These are phyloP conservation scores for Aspergillus amoenus DNA, from an alignment of 2,329 filamentous ascomycete species.

Conservation along the genomic window DNA sequence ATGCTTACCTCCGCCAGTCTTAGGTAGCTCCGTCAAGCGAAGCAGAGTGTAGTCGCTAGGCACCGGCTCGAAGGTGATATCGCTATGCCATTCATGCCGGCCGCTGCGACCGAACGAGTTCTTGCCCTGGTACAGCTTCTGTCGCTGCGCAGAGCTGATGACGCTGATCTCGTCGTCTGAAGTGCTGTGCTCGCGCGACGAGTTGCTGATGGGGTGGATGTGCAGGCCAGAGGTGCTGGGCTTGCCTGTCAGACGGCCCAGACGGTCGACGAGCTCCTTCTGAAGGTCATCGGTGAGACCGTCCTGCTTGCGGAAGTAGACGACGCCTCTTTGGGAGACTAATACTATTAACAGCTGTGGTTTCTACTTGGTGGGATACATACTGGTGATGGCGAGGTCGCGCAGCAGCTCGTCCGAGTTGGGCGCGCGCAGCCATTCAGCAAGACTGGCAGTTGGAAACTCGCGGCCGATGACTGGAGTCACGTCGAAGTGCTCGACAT, in stretches of 20 bases:
- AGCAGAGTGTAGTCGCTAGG: conserved; percentile 51
- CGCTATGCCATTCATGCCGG: conserved; percentile 48
- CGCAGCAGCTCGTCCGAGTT: conserved; percentile 37
- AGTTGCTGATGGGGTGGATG: conserved; percentile 51
- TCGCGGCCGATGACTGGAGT: conserved; percentile 54
- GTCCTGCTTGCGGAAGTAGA: conserved; percentile 56
- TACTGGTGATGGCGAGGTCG: conserved; percentile 37
- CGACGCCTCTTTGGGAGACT: conserved; percentile 55
- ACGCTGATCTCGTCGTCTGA: conserved; percentile 52
- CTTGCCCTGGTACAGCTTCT: conserved; percentile 40
- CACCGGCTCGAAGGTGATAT: conserved; percentile 51
- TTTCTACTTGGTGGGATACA: background rate
- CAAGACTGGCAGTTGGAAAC: conserved; percentile 44
- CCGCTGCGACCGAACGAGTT: conserved; percentile 26
- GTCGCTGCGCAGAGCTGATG: conserved; percentile 45
- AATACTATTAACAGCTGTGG: background rate
- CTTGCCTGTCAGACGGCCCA: conserved; percentile 50
- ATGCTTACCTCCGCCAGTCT: conserved; percentile 41
- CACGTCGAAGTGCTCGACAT: conserved; percentile 49
- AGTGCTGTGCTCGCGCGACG: conserved; percentile 46
- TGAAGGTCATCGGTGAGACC: conserved; percentile 51
- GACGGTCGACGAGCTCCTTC: conserved; percentile 52
- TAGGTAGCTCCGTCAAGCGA: conserved; percentile 44
- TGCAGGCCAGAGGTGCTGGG: conserved; percentile 48
- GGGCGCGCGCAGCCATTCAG: conserved; percentile 48